Evolutionary conservation across 371 early-diverging fungal species (phyloP).

Genomic region (Apophysomyces ossiformis): DNA sequence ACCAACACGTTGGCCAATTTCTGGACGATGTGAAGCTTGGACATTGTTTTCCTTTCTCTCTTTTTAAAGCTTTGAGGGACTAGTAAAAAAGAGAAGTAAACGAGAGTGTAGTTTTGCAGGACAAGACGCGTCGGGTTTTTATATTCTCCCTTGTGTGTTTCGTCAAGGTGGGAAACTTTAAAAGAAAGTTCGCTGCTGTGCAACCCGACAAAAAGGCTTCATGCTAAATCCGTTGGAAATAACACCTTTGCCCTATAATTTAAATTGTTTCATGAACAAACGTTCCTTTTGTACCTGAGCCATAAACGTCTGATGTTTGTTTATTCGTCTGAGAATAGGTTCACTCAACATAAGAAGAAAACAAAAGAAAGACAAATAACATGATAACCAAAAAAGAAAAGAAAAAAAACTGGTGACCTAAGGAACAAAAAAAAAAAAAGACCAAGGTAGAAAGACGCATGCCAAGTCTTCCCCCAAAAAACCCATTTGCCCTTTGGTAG

Average conservation of each 20-base stretch:
- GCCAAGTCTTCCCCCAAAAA: no score
- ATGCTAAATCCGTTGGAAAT: constrained; percentile 2
- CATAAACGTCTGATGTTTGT: background rate
- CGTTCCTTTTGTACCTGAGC: background rate
- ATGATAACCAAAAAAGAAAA: background rate
- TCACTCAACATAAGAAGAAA: constrained; percentile 2
- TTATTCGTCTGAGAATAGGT: constrained; percentile 8
- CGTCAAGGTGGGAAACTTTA: constrained; percentile 8
- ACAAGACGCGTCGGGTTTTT: constrained; percentile 9
- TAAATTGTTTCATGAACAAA: constrained; percentile 10
- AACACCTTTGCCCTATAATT: background rate
- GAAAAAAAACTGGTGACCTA: constrained; percentile 10
- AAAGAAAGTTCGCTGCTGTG: background rate
- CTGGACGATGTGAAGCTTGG: constrained; percentile 32
- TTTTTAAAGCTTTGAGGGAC: background rate
- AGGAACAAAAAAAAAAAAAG: background rate
- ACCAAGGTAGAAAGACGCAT: no score
- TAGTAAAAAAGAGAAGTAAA: background rate
- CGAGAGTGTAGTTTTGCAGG: background rate
- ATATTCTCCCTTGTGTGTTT: constrained; percentile 3
- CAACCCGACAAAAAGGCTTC: constrained; percentile 7
- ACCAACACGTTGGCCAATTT: constrained; percentile 68
- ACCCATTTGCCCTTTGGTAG: no score
- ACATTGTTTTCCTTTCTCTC: constrained; percentile 8
- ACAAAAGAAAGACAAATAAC: constrained; percentile 4